Evolutionary conservation across 2,329 filamentous ascomycete species (phyloP).

Genomic region (Neobulgaria alba): DNA sequence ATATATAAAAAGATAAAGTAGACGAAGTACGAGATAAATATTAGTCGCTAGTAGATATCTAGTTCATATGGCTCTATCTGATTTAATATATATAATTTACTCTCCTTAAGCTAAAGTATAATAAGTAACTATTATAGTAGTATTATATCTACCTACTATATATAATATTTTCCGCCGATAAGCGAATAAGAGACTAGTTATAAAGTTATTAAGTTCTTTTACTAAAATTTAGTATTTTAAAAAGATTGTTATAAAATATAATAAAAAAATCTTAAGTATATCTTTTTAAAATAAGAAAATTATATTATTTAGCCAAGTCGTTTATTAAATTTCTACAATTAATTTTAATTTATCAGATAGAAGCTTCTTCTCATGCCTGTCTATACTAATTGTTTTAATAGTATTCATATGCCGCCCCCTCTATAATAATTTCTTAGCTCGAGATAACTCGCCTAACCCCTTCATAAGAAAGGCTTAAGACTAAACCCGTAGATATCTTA

Average conservation of each 20-base stretch:
- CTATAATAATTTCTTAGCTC: neutral
- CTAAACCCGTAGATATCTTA: neutral
- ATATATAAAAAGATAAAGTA: too few relatives aligned
- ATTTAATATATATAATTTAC: too few relatives aligned
- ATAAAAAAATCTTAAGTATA: too few relatives aligned
- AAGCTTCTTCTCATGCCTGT: neutral
- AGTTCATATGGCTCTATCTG: too few relatives aligned
- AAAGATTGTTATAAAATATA: too few relatives aligned
- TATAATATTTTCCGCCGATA: too few relatives aligned
- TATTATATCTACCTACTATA: too few relatives aligned
- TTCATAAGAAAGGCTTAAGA: neutral
- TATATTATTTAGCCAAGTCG: neutral
- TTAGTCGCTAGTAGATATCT: too few relatives aligned
- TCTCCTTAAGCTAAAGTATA: too few relatives aligned
- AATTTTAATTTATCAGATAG: neutral
- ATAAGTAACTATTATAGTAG: too few relatives aligned
- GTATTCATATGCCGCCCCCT: neutral
- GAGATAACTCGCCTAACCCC: neutral
- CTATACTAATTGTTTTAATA: constrained; percentile 1
- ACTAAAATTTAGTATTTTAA: neutral
- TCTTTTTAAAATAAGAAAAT: neutral
- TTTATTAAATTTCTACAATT: neutral
- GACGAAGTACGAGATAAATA: too few relatives aligned
- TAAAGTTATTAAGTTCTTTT: neutral
- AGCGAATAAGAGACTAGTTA: too few relatives aligned